Evolutionary conservation across 2,329 filamentous ascomycete genomes (phyloP), one percentile per base, ranked within the genome.

Genomic region (Aspergillus jensenii): DNA sequence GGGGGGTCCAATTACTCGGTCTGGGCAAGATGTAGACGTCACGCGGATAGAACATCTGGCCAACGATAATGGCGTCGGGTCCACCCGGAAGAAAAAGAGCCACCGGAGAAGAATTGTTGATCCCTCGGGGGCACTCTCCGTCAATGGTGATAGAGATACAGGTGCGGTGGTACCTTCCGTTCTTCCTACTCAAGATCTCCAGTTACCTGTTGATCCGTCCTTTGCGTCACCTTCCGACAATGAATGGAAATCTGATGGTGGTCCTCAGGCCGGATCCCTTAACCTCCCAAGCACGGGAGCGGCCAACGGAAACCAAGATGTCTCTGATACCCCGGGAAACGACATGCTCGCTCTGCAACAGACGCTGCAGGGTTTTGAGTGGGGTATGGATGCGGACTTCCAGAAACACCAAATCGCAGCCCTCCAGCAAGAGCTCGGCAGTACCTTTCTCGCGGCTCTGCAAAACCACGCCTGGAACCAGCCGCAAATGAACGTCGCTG

Each of bases 371-470:
- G 59, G 59, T 40, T 65, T 69, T 35, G 73, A 76, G 46, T 75
- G 71, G 71, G 62, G 66, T 35, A 62, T 85, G 44, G 84, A 85
- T 58, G 89, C 89, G 54, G 90, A 95, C 68, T 79, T 90, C 7
- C 98, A 96, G 74, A 87, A 90, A 57, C 90, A 90, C 72, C 95
- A 95, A 74, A 89, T 98, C 55, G 92, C 96, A 74, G 87, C 90
- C 3, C 78, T 97, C 54, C 88, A 92, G 60, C 89, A 89, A 68
- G 91, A 93, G 68, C 88, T 96, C 63, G 93, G 93, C 33, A 91
- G 87, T 66, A 90, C 87, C 39, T 99, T 96, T 83, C 83, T 99
- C 40, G 93, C 87, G 62, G 91, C 90, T 14, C 80, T 98, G 51
- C 89, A 90, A 59, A 93, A 96, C 67, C 90, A 95, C 72, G 81